Evolutionary conservation across 768 basidiomycete genomes (phyloP).

Genomic region (Leccinum broughii): DNA sequence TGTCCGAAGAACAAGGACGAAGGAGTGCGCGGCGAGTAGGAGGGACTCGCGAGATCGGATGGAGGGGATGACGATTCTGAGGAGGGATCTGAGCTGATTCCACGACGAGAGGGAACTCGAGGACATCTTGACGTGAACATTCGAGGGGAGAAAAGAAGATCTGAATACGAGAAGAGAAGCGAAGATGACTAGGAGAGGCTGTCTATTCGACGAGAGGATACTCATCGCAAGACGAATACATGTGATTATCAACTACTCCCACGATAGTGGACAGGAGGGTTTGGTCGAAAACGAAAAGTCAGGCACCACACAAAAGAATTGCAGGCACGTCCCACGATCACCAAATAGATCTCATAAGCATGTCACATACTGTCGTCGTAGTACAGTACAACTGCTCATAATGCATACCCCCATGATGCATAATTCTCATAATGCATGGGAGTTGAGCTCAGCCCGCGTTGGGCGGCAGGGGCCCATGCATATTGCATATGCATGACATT

Average conservation of each 20-base stretch:
- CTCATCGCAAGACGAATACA: constrained; percentile 8
- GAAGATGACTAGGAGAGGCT: constrained; percentile 42
- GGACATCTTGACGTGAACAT: constrained; percentile 64
- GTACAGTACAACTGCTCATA: too few relatives aligned
- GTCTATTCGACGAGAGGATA: constrained; percentile 9
- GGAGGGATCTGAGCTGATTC: constrained; percentile 69
- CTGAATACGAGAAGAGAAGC: constrained; percentile 54
- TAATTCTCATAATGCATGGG: too few relatives aligned
- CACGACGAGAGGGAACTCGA: constrained; percentile 54
- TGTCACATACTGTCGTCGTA: too few relatives aligned
- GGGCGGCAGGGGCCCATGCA: too few relatives aligned
- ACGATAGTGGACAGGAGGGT: too few relatives aligned
- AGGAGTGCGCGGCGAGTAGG: constrained; percentile 75
- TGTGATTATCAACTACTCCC: constrained; percentile 12
- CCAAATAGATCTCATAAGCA: too few relatives aligned
- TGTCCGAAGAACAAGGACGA: constrained; percentile 83
- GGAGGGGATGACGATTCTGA: constrained; percentile 68
- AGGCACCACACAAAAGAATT: too few relatives aligned
- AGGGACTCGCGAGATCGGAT: constrained; percentile 67
- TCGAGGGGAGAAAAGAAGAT: constrained; percentile 36
- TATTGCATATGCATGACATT: too few relatives aligned
- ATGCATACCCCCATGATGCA: too few relatives aligned
- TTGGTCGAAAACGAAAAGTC: too few relatives aligned
- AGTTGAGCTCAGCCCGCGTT: too few relatives aligned
- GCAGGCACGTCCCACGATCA: too few relatives aligned